phyloP scores from a whole-genome alignment of 2,329 filamentous ascomycete genomes.

The Apiospora saccharicola region DNA sequence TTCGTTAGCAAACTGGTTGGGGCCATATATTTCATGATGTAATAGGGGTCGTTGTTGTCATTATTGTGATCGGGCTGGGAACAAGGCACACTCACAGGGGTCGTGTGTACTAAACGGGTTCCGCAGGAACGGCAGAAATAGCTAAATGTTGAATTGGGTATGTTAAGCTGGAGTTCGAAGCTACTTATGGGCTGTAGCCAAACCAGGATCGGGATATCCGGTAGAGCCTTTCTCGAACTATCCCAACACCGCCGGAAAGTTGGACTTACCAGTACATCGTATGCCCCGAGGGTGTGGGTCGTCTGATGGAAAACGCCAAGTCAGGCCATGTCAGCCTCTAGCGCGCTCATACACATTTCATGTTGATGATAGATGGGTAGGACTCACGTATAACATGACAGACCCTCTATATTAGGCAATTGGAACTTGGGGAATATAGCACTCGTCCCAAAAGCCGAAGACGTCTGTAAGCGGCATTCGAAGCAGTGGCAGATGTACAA shows the following conservation, averaged over 20 bases:
- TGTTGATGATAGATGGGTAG: not conserved
- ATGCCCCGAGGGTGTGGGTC: constrained; percentile 63
- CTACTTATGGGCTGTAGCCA: not conserved
- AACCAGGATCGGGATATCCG: not conserved
- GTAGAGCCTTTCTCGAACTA: too few species aligned
- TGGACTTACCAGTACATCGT: constrained; percentile 62
- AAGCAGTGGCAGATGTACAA: constrained; percentile 76
- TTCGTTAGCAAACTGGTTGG: not conserved
- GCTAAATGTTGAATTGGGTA: constrained; percentile 41
- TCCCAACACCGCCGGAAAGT: not conserved
- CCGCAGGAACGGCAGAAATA: constrained; percentile 74
- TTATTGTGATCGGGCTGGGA: too few species aligned
- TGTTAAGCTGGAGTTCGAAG: not conserved
- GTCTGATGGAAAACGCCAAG: constrained; percentile 48
- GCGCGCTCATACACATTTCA: too few species aligned
- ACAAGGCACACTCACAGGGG: constrained; percentile 61
- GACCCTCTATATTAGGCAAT: constrained; percentile 55
- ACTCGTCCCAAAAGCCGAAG: constrained; percentile 72
- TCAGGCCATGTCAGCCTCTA: not conserved
- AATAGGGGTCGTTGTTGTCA: too few species aligned
- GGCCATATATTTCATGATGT: too few species aligned
- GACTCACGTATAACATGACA: constrained; percentile 65
- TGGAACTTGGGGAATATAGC: constrained; percentile 74
- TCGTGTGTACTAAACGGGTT: constrained; percentile 69
- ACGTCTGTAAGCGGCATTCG: constrained; percentile 70